These are phyloP conservation scores for Myriosclerotinia scirpicola DNA, from an alignment of 2,329 filamentous ascomycete species.

Conservation along the genomic window DNA sequence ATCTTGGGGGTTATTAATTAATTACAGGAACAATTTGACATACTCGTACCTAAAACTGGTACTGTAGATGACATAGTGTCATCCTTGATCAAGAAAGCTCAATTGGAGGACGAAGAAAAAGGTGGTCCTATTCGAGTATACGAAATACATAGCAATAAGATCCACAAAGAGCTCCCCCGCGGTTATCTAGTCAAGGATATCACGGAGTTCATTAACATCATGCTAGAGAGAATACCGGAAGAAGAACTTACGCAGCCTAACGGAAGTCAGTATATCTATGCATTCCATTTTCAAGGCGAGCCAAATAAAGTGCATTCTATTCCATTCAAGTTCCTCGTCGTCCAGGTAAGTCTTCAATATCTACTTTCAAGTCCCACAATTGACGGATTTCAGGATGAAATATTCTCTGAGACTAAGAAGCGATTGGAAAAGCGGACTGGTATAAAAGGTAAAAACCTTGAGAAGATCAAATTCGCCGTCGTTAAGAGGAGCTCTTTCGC, in stretches of 20 bases:
- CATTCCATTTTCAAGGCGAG: constrained; percentile 92
- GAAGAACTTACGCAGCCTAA: constrained; percentile 58
- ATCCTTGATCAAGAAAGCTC: constrained; percentile 75
- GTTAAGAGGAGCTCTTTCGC: constrained; percentile 70
- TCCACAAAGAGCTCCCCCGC: constrained; percentile 72
- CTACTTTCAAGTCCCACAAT: not conserved
- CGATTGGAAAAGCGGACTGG: constrained; percentile 89
- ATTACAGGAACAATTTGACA: constrained; percentile 68
- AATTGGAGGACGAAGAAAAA: constrained; percentile 70
- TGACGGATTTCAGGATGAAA: constrained; percentile 62
- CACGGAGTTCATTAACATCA: constrained; percentile 80
- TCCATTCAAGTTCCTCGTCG: constrained; percentile 86
- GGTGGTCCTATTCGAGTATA: constrained; percentile 74
- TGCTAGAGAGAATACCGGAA: constrained; percentile 77
- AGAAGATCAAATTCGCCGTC: constrained; percentile 96
- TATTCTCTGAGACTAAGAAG: constrained; percentile 89
- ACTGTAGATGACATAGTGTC: constrained; percentile 75
- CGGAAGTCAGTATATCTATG: constrained; percentile 65
- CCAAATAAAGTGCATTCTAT: constrained; percentile 79
- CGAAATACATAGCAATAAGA: constrained; percentile 78
- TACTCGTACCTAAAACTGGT: constrained; percentile 86
- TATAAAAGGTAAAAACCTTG: constrained; percentile 96
- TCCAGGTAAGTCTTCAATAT: constrained; percentile 59
- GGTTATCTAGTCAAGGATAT: constrained; percentile 76
- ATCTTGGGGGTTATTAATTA: constrained; percentile 33